phyloP scores from a whole-genome alignment of 371 early-diverging fungal species.

The Capniomyces stellatus region DNA sequence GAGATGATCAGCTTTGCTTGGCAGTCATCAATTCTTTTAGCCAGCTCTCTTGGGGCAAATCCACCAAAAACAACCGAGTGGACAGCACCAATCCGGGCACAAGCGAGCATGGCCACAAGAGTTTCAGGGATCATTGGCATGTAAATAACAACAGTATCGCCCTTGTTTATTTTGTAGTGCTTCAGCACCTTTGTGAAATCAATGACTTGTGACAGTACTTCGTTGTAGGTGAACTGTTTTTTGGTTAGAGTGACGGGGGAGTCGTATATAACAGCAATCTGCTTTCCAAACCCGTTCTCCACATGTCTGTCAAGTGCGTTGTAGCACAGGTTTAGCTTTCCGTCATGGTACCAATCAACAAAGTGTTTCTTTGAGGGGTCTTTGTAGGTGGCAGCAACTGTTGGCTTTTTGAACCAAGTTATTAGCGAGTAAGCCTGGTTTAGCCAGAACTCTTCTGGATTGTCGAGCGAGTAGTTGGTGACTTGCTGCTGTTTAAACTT shows the following conservation, averaged over 20 bases:
- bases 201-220: slow-evolving; percentile 56
- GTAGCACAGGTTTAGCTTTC: slow-evolving; percentile 73
- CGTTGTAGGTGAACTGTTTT: slow-evolving; percentile 44
- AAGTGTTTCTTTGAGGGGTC: slow-evolving; percentile 7
- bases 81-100: slow-evolving; percentile 76
- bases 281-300: slow-evolving; percentile 26
- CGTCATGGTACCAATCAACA: slow-evolving; percentile 36
- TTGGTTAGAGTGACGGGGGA: slow-evolving; percentile 41
- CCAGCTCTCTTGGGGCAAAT: slow-evolving; percentile 63
- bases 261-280: slow-evolving; percentile 65
- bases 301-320: slow-evolving; percentile 87
- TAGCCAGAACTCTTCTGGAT: slow-evolving; percentile 22
- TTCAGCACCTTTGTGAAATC: slow-evolving; percentile 53
- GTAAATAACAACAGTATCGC: slow-evolving; percentile 79
- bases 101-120: slow-evolving; percentile 75
- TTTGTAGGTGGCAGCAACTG: slow-evolving; percentile 6
- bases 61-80: slow-evolving; percentile 80
- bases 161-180: slow-evolving; percentile 46
- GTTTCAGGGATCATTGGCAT: slow-evolving; percentile 92
- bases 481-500: slow-evolving; percentile 11
- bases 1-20: slow-evolving; percentile 53
- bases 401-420: slow-evolving; percentile 15
- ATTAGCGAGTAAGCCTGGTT: slow-evolving; percentile 17
- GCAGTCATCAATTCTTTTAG: slow-evolving; percentile 65
- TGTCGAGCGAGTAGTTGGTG: slow-evolving; percentile 13